Base-by-base conservation (phyloP, 768 basidiomycete species). In the Lactifluus rugatus region DNA sequence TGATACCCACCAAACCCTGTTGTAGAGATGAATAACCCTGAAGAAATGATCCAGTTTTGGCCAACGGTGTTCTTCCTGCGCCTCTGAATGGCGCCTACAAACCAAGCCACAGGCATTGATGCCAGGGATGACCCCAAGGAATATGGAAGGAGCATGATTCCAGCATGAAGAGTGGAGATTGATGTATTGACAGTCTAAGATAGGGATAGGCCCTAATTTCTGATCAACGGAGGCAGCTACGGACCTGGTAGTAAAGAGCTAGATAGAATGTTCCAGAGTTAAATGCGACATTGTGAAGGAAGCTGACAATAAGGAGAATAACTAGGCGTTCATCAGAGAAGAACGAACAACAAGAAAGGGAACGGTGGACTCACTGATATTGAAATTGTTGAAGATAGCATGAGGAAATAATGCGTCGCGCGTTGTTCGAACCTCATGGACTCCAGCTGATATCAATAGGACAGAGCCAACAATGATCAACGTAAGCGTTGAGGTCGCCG, bases 241-340 rank as follows among this genome's bases (percentile, higher is more conserved):
- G 37, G 62, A 87, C 89, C 78, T 93, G 89, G 70, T 81, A 91
- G 69, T 82, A 92, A 23, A 92, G 70, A 0, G 89, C 87, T 47
- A 93, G 80, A 71, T 89, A 93, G 72, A 87, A 93, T 5, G 89
- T 92, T 49, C 87, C 89, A 32, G 89, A 81, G 62, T 81, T 91
- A 70, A 90, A 93, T 16, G 82, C 83, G 61, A 91, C 78, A 67
- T 89, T 89, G 69, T 92, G 90, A 54, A 92, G 75, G 72, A 91
- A 89, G 17, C 81, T 81, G 58, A 88, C 76, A 17, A 82, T 51
- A 32, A 92, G 79, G 47, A 88, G 75, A 57, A 78, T 76, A 61
- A 83, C 88, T 91, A 44, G 26, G 36, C 52, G 39, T 48, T 56
- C n/a, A 58, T 62, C 59, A 58, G 57, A 59, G 50, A 46, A 31